Conservation (phyloP, 345 rosid genomes). For the Microcos paniculata region DNA sequence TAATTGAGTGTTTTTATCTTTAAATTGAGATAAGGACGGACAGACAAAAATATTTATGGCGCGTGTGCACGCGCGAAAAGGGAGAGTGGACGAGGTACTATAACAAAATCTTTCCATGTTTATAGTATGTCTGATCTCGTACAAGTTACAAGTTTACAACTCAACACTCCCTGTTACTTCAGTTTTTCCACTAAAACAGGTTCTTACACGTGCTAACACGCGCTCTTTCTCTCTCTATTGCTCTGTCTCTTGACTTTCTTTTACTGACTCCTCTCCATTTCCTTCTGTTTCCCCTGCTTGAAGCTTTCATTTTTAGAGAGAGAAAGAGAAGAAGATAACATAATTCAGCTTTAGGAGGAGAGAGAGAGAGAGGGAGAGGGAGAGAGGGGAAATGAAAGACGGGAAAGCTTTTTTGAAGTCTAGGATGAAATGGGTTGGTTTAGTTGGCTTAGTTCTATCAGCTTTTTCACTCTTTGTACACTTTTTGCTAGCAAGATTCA, state of each 20-base stretch:
- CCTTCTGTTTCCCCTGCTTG: constrained; percentile 9
- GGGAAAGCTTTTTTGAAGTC: constrained; percentile 72
- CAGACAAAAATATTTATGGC: neutral
- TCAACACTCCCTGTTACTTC: neutral
- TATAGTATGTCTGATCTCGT: constrained; percentile 24
- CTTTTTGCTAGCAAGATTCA: constrained; percentile 83
- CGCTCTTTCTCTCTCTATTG: constrained; percentile 3
- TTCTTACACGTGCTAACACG: constrained; percentile 10
- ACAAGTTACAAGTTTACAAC: constrained; percentile 1
- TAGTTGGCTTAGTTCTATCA: constrained; percentile 73
- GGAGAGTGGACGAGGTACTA: neutral
- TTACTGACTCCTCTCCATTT: neutral
- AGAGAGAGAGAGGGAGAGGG: neutral
- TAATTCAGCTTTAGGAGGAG: too few relatives aligned
- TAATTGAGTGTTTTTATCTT: too few relatives aligned
- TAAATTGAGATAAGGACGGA: neutral
- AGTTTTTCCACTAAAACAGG: neutral
- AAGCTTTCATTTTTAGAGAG: neutral
- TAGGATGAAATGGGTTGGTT: constrained; percentile 87
- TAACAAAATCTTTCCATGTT: neutral
- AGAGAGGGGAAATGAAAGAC: constrained; percentile 53
- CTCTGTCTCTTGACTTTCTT: constrained; percentile 20
- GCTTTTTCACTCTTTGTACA: constrained; percentile 71
- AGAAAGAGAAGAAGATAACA: too few relatives aligned
- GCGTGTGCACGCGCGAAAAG: neutral